These are phyloP conservation scores for Tetrapisispora nanseiensis DNA, from an alignment of 805 yeast species.

Conservation along the genomic window DNA sequence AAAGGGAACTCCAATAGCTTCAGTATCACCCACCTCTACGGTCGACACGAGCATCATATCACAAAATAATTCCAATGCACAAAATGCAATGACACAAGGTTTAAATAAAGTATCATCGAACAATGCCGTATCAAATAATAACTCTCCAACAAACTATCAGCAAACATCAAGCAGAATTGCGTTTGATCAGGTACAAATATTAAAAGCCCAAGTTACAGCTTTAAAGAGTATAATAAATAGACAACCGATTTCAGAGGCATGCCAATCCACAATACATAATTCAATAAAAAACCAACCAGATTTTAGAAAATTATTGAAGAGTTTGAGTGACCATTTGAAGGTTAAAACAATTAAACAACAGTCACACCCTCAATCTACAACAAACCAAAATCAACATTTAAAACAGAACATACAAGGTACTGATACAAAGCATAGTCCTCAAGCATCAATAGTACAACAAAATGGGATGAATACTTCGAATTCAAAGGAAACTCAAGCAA, in stretches of 20 bases:
- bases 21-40: conserved; percentile 10
- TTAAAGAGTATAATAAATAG: conserved; percentile 24
- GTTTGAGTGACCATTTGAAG: conserved; percentile 24
- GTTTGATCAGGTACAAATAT: conserved; percentile 20
- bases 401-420: not conserved
- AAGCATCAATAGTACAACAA: too few species aligned
- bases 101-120: not conserved
- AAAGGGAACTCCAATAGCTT: not conserved
- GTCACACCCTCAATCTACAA: not conserved
- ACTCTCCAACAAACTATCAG: not conserved
- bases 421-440: not conserved
- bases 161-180: conserved; percentile 3
- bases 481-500: too few species aligned
- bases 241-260: conserved; percentile 23
- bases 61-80: too few species aligned
- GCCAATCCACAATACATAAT: conserved; percentile 21
- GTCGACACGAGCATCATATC: too few species aligned
- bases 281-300: conserved; percentile 28
- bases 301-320: conserved; percentile 23
- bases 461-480: too few species aligned
- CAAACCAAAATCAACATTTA: not conserved
- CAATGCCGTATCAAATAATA: not conserved
- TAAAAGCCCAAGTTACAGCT: conserved; percentile 30
- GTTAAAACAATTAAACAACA: conserved; percentile 6
- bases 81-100: not conserved